Base-by-base conservation (phyloP, 78 protist species). In the Dictyostelium citrinum region DNA sequence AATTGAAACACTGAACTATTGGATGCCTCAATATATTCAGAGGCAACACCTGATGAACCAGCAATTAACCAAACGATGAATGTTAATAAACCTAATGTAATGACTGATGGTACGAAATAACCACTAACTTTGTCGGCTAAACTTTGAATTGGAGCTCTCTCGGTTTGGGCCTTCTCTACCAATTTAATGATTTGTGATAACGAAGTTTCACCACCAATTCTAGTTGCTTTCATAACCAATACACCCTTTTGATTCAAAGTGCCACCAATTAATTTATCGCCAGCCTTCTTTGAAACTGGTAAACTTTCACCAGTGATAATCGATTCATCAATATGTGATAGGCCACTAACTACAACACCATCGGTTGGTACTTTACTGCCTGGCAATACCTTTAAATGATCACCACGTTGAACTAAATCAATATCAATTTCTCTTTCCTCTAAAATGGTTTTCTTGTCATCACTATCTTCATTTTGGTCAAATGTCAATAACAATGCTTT, bases 251-350 rank as follows among this genome's bases (percentile, higher is more conserved):
- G 90, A 81, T 88, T 83, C 64, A 99, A 8, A 5, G 99, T 96
- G 41, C 99, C 99, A 14, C 99, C 99, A 72, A 98, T 95, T 49
- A 98, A 97, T 12, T 12, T 17, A n/a, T 74, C 95, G n/a, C 97
- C 98, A 1, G 7, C 11, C 7, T 24, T 14, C 90, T 98, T 98
- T 81, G 68, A 3, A 1, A 91, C 96, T 3, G 99, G 99, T 61
- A 90, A 5, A 20, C 96, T 16, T 80, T 99, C 99, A 74, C 99
- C 99, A 2, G 99, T 98, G 43, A 99, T 71, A 97, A 97, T 88
- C 20, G 98, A 20, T 83, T 98, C 99, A 55, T 98, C 99, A 14
- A 98, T 78, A 46, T 37, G 24, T 8, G 98, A 20, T 37, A 2
- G 2, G 27, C 98, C 97, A 12, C 10, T 5, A 14, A 90, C 41